Percentiles rank a stretch among this genome's conserved stretches.
These are phyloP conservation scores for Bassia scoparia DNA, from an alignment of 148 eudicot species.

Conservation along the genomic window DNA sequence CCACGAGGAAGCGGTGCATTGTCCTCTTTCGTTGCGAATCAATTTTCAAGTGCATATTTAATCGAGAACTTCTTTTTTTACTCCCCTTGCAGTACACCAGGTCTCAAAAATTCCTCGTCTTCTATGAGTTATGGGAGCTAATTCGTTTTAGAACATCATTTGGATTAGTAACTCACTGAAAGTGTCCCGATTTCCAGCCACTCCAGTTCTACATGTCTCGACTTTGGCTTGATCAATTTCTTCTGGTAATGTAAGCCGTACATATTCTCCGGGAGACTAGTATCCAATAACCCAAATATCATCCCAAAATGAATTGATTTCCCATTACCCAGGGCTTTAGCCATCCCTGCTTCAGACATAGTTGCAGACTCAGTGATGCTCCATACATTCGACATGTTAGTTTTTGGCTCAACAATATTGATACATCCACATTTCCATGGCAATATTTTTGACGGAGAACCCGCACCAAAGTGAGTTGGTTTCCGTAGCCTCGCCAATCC, in stretches of 20 bases:
- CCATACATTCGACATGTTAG: neutral
- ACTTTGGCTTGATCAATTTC: neutral
- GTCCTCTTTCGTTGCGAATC: neutral
- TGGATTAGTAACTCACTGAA: neutral
- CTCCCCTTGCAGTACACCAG: neutral
- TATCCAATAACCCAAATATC: neutral
- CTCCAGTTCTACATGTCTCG: neutral
- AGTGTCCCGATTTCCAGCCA: neutral
- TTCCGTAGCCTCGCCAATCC: neutral
- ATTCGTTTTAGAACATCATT: accelerated
- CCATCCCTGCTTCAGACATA: neutral
- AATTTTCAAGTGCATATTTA: neutral
- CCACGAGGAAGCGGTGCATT: neutral
- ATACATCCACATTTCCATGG: neutral
- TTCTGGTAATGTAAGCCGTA: neutral
- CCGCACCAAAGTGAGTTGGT: neutral
- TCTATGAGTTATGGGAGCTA: neutral
- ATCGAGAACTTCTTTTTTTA: neutral
- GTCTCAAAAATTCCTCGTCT: neutral
- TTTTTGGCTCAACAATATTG: neutral
- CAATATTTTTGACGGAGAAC: neutral
- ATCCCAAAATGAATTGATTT: neutral
- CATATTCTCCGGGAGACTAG: neutral
- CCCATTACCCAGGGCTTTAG: neutral
- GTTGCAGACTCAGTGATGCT: neutral